Evolutionary conservation across 768 basidiomycete genomes (phyloP).

Genomic region (Lactarius psammicola): DNA sequence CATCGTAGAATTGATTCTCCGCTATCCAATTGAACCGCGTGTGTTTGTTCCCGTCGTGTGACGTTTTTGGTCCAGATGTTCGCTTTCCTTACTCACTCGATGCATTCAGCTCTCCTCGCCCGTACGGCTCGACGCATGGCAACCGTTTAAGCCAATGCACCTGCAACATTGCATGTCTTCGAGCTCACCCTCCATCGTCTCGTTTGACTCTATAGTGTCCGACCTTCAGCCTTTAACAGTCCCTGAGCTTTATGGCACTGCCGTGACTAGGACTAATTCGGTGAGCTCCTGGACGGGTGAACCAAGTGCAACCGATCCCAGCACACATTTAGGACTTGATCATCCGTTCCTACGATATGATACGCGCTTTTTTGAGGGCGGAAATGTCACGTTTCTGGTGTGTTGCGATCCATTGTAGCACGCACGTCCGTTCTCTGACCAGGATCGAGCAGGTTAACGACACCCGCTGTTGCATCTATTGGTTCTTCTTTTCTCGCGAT

Average conservation of each 20-base stretch:
- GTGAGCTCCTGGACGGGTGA: neutral
- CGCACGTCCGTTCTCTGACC: neutral
- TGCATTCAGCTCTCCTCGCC: conserved; percentile 15
- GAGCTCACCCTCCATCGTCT: conserved; percentile 1
- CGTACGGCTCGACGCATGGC: conserved; percentile 8
- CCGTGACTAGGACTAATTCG: neutral
- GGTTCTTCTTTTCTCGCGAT: conserved; percentile 22
- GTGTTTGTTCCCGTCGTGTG: too few relatives aligned
- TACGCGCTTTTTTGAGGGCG: conserved; percentile 17
- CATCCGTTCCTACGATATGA: conserved; percentile 9
- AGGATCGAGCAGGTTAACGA: conserved; percentile 7
- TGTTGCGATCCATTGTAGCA: neutral
- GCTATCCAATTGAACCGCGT: too few relatives aligned
- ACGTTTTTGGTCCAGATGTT: too few relatives aligned
- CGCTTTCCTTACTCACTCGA: neutral
- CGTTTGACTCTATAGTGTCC: neutral
- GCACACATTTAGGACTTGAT: neutral
- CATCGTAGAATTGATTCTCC: too few relatives aligned
- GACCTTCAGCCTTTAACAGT: neutral
- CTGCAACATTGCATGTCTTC: neutral
- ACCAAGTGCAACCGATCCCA: neutral
- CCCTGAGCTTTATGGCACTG: neutral
- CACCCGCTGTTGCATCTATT: conserved; percentile 12
- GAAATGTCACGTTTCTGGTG: conserved; percentile 24
- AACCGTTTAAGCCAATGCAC: neutral